Conservation (phyloP, 2,329 filamentous ascomycete genomes). For the Alternaria hordeiaustralica region DNA sequence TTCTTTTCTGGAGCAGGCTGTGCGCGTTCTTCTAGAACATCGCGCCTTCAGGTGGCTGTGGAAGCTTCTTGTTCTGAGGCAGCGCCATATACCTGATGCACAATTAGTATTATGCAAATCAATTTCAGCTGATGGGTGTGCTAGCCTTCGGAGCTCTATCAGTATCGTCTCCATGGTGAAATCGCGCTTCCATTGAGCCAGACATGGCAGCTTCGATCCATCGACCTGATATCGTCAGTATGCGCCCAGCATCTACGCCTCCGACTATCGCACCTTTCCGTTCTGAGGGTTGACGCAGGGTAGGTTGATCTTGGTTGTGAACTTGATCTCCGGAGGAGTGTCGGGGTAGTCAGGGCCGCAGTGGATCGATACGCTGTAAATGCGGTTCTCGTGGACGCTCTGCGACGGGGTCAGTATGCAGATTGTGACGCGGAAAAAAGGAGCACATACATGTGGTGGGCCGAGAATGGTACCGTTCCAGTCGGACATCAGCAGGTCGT, state of each 20-base stretch:
- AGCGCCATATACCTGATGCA: constrained; percentile 84
- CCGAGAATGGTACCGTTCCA: constrained; percentile 99
- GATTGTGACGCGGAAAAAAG: neutral
- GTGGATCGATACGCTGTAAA: constrained; percentile 97
- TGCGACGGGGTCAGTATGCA: constrained; percentile 46
- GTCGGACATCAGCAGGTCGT: constrained; percentile 96
- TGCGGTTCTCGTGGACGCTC: constrained; percentile 98
- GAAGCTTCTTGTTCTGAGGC: constrained; percentile 89
- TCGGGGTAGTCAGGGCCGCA: constrained; percentile 92
- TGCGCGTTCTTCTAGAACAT: constrained; percentile 53
- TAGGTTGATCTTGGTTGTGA: constrained; percentile 94
- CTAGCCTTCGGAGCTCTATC: constrained; percentile 80
- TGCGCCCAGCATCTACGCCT: neutral
- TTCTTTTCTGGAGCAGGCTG: neutral
- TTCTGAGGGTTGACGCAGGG: constrained; percentile 85
- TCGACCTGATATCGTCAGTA: constrained; percentile 68
- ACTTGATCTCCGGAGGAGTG: constrained; percentile 85
- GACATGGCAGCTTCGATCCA: constrained; percentile 79
- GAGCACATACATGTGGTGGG: constrained; percentile 81
- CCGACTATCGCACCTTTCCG: constrained; percentile 65
- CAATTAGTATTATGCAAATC: constrained; percentile 8
- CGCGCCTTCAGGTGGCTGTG: constrained; percentile 88
- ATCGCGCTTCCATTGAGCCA: constrained; percentile 88
- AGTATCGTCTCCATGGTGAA: constrained; percentile 95
- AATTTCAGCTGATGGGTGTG: neutral